Conservation (phyloP, 306 rosid genomes). For the Begonia peltatifolia region DNA sequence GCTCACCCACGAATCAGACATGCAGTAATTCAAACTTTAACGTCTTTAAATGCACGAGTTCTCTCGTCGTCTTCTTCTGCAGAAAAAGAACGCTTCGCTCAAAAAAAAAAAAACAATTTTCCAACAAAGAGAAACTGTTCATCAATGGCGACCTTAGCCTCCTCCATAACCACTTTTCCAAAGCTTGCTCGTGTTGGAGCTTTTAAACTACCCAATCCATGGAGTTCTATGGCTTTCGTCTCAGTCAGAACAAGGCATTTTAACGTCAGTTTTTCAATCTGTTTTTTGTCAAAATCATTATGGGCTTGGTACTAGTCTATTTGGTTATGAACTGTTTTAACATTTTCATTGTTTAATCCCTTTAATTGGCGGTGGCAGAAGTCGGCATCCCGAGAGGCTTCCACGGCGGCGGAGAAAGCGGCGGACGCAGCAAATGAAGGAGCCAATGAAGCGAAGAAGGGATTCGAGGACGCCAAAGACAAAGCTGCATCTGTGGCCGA, state of each 20-base stretch:
- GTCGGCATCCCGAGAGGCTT: slow-evolving; percentile 13
- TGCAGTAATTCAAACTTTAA: neutral
- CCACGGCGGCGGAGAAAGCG: slow-evolving; percentile 8
- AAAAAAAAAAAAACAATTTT: too few relatives aligned
- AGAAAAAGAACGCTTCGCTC: too few relatives aligned
- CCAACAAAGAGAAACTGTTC: too few relatives aligned
- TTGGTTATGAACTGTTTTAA: too few relatives aligned
- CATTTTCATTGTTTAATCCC: too few relatives aligned
- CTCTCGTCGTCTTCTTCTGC: too few relatives aligned
- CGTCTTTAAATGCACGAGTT: neutral
- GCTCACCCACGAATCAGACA: neutral
- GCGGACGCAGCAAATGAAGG: slow-evolving; percentile 22
- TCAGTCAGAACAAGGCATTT: slow-evolving; percentile 2
- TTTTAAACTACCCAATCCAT: neutral
- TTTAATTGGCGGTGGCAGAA: too few relatives aligned
- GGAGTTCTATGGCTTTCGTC: slow-evolving; percentile 8
- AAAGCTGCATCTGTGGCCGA: slow-evolving; percentile 30
- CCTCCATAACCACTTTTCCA: neutral
- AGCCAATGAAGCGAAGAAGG: slow-evolving; percentile 19
- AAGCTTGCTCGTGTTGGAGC: slow-evolving; percentile 4
- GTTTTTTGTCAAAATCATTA: too few relatives aligned
- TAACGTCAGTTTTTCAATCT: neutral
- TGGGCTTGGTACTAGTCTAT: too few relatives aligned
- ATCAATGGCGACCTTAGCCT: slow-evolving; percentile 8
- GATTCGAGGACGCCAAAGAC: slow-evolving; percentile 25